Evolutionary conservation across 2,329 filamentous ascomycete genomes (phyloP).

Genomic region (Aspergillus pseudonomiae): DNA sequence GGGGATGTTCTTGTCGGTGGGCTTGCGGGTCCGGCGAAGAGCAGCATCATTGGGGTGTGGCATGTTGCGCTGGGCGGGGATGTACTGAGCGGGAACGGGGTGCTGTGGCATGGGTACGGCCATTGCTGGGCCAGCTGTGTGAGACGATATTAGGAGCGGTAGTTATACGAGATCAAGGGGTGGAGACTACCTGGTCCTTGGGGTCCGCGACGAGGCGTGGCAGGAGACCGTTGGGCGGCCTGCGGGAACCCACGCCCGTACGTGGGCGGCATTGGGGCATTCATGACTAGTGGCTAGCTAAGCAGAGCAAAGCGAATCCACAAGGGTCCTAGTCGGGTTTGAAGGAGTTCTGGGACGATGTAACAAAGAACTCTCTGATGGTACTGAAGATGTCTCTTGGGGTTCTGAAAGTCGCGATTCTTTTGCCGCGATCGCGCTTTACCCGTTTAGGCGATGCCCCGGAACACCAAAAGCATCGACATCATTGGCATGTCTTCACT

Average conservation of each 20-base stretch:
- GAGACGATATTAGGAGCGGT: conserved; percentile 20
- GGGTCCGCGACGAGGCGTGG: conserved; percentile 44
- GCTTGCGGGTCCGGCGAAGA: conserved; percentile 82
- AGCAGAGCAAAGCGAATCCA: neutral
- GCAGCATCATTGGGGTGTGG: conserved; percentile 51
- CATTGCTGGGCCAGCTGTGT: conserved; percentile 33
- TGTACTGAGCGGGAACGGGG: conserved; percentile 41
- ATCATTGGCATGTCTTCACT: neutral
- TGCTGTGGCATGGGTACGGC: conserved; percentile 42
- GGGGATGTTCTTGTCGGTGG: conserved; percentile 92
- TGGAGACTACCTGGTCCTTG: conserved; percentile 40
- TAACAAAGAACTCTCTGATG: conserved; percentile 2
- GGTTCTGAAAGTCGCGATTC: conserved; percentile 37
- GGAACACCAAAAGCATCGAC: neutral
- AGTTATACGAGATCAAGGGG: conserved; percentile 14
- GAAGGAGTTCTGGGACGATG: conserved; percentile 22
- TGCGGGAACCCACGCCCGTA: conserved; percentile 46
- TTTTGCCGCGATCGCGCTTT: conserved; percentile 39
- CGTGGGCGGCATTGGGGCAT: conserved; percentile 46
- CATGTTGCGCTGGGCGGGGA: conserved; percentile 41
- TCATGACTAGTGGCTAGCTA: conserved; percentile 32
- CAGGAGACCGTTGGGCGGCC: conserved; percentile 45
- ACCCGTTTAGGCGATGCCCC: conserved; percentile 34
- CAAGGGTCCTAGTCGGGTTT: conserved; percentile 12
- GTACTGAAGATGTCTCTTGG: conserved; percentile 14